phyloP scores from a whole-genome alignment of 805 yeast genomes.

The Hanseniaspora nectarophila region DNA sequence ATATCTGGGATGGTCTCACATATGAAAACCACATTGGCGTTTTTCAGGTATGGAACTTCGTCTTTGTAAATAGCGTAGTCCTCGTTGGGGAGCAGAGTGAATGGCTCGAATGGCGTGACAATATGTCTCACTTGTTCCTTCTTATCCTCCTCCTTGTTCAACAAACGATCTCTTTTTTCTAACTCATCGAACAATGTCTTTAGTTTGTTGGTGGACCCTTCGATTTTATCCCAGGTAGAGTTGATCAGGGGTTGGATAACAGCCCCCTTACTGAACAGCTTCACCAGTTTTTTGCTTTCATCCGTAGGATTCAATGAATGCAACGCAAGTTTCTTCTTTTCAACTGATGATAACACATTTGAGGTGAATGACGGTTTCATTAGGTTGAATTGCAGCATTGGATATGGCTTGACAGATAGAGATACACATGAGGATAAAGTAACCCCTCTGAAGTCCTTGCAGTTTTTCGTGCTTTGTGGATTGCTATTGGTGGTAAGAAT shows the following conservation, averaged over 20 bases:
- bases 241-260: constrained; percentile 25
- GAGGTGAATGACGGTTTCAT: constrained; percentile 81
- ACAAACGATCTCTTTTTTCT: constrained; percentile 15
- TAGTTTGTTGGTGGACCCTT: constrained; percentile 18
- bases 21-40: constrained; percentile 49
- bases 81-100: constrained; percentile 31
- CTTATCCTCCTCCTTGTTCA: not conserved
- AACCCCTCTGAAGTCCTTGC: constrained; percentile 42
- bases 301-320: constrained; percentile 59
- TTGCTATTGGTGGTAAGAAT: constrained; percentile 43
- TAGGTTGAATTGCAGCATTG: constrained; percentile 72
- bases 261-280: constrained; percentile 49
- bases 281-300: constrained; percentile 46
- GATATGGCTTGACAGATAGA: constrained; percentile 61
- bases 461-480: constrained; percentile 15
- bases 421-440: constrained; percentile 82
- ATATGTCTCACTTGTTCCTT: constrained; percentile 7
- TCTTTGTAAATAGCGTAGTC: constrained; percentile 29
- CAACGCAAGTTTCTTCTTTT: constrained; percentile 44
- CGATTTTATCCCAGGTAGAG: constrained; percentile 25
- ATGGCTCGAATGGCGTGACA: constrained; percentile 40
- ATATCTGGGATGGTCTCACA: constrained; percentile 41
- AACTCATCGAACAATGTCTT: constrained; percentile 11
- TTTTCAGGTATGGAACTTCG: constrained; percentile 41
- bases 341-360: constrained; percentile 41